Conservation (phyloP, 2,329 filamentous ascomycete genomes). For the Fusarium dimerum region DNA sequence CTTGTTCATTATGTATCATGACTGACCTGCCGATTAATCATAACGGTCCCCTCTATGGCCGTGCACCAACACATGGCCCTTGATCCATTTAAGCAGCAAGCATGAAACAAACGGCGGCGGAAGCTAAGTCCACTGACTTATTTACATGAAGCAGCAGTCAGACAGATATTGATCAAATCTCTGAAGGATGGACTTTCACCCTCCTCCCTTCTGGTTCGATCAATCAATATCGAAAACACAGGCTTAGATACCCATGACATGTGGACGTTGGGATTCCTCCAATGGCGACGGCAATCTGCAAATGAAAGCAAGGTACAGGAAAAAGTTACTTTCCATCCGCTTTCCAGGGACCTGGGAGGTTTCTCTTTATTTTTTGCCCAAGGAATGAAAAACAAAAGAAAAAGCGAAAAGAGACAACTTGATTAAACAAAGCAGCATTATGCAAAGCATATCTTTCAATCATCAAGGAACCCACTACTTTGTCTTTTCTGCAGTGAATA, state of each 20-base stretch:
- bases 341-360: neutral
- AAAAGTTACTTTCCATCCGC: neutral
- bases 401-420: neutral
- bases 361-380: neutral
- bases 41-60: slow-evolving; percentile 6
- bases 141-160: slow-evolving; percentile 1
- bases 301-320: too few species aligned
- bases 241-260: neutral
- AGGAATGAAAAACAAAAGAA: neutral
- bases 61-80: slow-evolving; percentile 19
- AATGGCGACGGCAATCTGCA: too few species aligned
- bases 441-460: slow-evolving; percentile 23
- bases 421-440: slow-evolving; percentile 1
- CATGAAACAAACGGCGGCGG: slow-evolving; percentile 25
- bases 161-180: slow-evolving; percentile 1
- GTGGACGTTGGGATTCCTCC: neutral
- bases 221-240: neutral
- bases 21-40: too few species aligned
- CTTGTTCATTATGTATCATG: too few species aligned
- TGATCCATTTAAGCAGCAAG: slow-evolving; percentile 25
- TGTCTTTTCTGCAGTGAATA: neutral
- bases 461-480: slow-evolving; percentile 19
- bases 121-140: slow-evolving; percentile 13
- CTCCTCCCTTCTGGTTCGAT: neutral
- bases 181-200: neutral